These are phyloP conservation scores for Tetrahymena thermophila DNA, from an alignment of 73 alveolate species.

Conservation along the genomic window DNA sequence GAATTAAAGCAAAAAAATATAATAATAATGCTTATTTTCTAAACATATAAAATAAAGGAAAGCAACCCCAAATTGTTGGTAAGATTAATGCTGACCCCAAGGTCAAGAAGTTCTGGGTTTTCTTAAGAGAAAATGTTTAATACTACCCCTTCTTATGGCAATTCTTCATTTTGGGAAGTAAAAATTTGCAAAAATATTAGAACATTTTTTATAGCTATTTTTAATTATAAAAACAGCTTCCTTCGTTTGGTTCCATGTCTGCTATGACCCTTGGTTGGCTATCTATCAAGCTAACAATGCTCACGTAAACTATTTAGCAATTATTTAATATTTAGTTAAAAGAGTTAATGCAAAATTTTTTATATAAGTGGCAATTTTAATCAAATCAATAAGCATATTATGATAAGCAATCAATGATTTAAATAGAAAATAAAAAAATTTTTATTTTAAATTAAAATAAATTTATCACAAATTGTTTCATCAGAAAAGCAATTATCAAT, in stretches of 20 bases:
- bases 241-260: constrained; percentile 1
- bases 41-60: not conserved
- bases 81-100: constrained; percentile 27
- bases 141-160: constrained; percentile 39
- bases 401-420: not conserved
- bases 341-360: not conserved
- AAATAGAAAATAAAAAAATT: too few relatives aligned
- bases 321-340: not conserved
- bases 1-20: not conserved
- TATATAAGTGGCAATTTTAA: not conserved
- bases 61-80: constrained; percentile 36
- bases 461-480: not conserved
- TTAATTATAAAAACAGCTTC: not conserved
- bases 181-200: not conserved
- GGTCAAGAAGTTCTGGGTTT: constrained; percentile 30
- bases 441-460: too few relatives aligned
- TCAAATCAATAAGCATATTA: not conserved
- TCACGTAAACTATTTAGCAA: not conserved
- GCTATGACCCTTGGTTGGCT: constrained; percentile 1
- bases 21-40: not conserved
- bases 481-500: not conserved
- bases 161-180: constrained; percentile 32
- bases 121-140: constrained; percentile 19
- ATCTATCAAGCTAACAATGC: not conserved
- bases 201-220: not conserved